These are phyloP conservation scores for Colletotrichum brevisporum DNA, from an alignment of 2,329 filamentous ascomycete genomes.

Conservation along the genomic window DNA sequence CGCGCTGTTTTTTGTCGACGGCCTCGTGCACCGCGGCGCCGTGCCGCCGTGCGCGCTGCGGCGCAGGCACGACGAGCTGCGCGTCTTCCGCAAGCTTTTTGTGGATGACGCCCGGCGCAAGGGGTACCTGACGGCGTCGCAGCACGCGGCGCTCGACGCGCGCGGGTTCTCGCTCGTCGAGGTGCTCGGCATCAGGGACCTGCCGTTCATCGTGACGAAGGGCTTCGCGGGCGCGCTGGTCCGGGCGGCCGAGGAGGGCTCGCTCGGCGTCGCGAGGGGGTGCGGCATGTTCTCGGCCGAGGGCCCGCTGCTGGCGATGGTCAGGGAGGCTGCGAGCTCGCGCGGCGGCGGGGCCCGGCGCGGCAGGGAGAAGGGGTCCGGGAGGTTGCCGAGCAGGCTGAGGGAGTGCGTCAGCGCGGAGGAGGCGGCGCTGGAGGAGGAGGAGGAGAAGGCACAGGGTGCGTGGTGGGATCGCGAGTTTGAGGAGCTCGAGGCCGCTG, in stretches of 20 bases:
- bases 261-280: conserved; percentile 11
- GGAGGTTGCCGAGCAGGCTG: conserved; percentile 2
- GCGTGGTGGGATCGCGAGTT: neutral
- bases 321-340: neutral
- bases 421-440: neutral
- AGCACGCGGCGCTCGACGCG: conserved; percentile 11
- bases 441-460: neutral
- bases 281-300: conserved; percentile 12
- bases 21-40: neutral
- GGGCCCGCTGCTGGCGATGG: conserved; percentile 22
- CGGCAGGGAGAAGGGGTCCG: neutral
- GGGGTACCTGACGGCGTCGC: conserved; percentile 21
- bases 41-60: neutral
- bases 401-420: conserved; percentile 14
- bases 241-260: conserved; percentile 18
- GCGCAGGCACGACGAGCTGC: conserved; percentile 4
- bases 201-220: conserved; percentile 5
- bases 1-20: conserved; percentile 30
- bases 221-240: conserved; percentile 14
- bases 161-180: conserved; percentile 25
- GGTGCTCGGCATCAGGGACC: conserved; percentile 22
- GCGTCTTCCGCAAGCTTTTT: conserved; percentile 30
- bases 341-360: neutral
- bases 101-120: neutral
- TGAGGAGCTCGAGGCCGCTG: neutral